Percentiles rank a stretch among this genome's conserved stretches.
These are phyloP conservation scores for Blastomyces gilchristii DNA, from an alignment of 2,329 filamentous ascomycete genomes.

Conservation along the genomic window DNA sequence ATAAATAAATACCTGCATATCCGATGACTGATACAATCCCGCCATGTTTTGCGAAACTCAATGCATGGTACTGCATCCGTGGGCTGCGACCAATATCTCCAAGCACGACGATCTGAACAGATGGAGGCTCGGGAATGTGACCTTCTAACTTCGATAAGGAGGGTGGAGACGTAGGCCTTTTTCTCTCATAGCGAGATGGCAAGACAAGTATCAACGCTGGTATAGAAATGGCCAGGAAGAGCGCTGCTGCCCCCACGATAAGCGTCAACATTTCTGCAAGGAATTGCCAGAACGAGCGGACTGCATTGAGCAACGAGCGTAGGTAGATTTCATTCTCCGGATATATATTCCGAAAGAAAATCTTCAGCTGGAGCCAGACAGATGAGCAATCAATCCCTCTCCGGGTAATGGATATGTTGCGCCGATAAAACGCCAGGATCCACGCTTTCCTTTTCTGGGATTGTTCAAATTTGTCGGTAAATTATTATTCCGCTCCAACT, in stretches of 20 bases:
- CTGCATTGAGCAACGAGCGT: neutral
- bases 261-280: neutral
- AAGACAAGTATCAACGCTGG: neutral
- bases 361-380: neutral
- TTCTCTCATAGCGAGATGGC: neutral
- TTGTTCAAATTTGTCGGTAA: neutral
- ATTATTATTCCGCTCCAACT: neutral
- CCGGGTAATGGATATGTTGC: no score
- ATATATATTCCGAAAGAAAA: neutral
- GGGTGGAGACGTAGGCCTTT: neutral
- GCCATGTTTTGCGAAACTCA: conserved; percentile 78
- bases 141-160: neutral
- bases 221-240: neutral
- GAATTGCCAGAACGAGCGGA: neutral
- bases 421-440: neutral
- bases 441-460: neutral
- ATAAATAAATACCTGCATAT: conserved; percentile 55
- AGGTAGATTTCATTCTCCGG: neutral
- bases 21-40: conserved; percentile 76
- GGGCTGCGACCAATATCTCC: conserved; percentile 93
- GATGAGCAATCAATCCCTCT: neutral
- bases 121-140: neutral
- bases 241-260: neutral
- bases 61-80: conserved; percentile 95
- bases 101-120: conserved; percentile 60